Evolutionary conservation across 1,284 basidiomycete species (phyloP).

Genomic region (Termitomyces sp.): DNA sequence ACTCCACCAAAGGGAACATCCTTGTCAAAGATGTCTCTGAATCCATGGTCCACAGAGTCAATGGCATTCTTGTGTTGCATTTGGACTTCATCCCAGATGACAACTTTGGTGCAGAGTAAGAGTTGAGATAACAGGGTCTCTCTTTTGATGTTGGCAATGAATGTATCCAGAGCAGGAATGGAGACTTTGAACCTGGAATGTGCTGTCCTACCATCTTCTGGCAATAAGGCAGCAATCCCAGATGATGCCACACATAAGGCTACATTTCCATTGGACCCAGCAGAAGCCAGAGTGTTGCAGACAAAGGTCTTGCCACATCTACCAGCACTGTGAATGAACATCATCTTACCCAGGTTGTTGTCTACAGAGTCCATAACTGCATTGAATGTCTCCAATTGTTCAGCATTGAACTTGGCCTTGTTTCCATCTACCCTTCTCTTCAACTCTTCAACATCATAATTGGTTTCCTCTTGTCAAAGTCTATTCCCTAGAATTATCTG

Average conservation of each 20-base stretch:
- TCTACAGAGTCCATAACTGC: background rate
- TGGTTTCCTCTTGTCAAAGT: background rate
- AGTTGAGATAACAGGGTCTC: too few species aligned
- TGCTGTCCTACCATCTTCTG: background rate
- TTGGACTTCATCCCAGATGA: too few species aligned
- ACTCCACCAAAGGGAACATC: too few species aligned
- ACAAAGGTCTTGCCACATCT: background rate
- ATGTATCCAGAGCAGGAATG: background rate
- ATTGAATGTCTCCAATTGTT: background rate
- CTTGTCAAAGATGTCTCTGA: too few species aligned
- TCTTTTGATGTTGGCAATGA: background rate
- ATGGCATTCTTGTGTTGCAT: too few species aligned
- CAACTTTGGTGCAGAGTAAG: too few species aligned
- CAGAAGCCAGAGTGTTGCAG: too few species aligned
- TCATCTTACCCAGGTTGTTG: background rate
- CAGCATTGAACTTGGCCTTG: background rate
- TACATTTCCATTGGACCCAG: background rate
- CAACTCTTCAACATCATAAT: background rate
- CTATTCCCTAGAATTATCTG: background rate
- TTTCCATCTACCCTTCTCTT: background rate
- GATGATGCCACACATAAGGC: background rate
- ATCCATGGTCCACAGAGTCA: too few species aligned
- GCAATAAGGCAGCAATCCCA: background rate
- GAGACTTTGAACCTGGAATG: background rate
- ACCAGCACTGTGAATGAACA: background rate